These are phyloP conservation scores for Mixia osmundae DNA, from an alignment of 1,284 basidiomycete species.

Conservation along the genomic window DNA sequence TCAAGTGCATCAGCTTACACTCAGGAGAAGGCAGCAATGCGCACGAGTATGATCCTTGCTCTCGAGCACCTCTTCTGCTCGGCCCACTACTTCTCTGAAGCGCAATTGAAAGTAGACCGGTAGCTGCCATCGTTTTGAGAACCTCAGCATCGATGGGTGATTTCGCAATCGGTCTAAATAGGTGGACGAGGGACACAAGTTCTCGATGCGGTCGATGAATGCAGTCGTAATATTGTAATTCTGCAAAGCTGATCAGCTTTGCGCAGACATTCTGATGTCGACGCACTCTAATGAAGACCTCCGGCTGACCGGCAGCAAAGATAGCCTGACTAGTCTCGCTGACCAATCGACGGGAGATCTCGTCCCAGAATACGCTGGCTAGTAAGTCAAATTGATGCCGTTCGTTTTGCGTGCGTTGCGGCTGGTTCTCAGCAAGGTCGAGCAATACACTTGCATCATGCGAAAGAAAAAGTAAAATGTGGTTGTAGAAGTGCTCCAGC, in stretches of 20 bases:
- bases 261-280: neutral
- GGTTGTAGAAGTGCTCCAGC: constrained; percentile 51
- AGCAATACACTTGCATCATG: constrained; percentile 44
- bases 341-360: constrained; percentile 51
- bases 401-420: constrained; percentile 1
- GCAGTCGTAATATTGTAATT: constrained; percentile 60
- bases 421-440: constrained; percentile 39
- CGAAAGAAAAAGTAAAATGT: constrained; percentile 50
- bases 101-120: constrained; percentile 90
- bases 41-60: constrained; percentile 14
- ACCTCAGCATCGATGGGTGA: constrained; percentile 43
- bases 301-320: constrained; percentile 72
- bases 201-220: constrained; percentile 65
- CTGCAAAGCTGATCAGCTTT: constrained; percentile 21
- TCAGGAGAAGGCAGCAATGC: neutral
- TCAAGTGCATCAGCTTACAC: neutral
- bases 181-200: constrained; percentile 47
- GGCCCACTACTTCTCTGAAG: constrained; percentile 76
- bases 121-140: constrained; percentile 76
- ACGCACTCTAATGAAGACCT: constrained; percentile 62
- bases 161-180: constrained; percentile 44
- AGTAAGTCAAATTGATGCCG: constrained; percentile 44
- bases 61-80: constrained; percentile 44
- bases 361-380: constrained; percentile 67
- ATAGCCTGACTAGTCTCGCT: constrained; percentile 56